Percentiles rank a stretch among this genome's conserved stretches.
Evolutionary conservation across 1,139 yeast species (phyloP).

Genomic region (Kluyveromyces sp.): DNA sequence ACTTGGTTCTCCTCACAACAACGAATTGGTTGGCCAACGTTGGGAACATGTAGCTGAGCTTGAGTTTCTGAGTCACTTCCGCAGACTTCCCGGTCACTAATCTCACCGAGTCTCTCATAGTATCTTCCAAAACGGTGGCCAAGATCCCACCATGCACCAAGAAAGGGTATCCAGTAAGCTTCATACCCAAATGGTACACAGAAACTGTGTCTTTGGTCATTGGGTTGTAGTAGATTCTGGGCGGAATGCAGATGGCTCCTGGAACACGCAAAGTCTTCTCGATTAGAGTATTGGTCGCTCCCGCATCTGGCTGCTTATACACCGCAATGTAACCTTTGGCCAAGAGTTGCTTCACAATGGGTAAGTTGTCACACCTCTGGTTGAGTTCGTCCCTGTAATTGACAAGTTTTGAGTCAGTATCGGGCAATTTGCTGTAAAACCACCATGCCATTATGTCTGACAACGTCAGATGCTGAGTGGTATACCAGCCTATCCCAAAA

Average conservation of each 20-base stretch:
- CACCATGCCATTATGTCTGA: constrained; percentile 31
- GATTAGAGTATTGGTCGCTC: constrained; percentile 32
- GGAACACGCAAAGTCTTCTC: constrained; percentile 45
- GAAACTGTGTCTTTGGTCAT: constrained; percentile 55
- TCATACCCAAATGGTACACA: constrained; percentile 70
- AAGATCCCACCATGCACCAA: constrained; percentile 86
- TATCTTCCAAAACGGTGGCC: constrained; percentile 75
- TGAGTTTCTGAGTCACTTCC: constrained; percentile 25
- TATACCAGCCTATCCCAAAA: constrained; percentile 27
- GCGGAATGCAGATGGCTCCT: constrained; percentile 74
- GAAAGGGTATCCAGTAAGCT: constrained; percentile 80
- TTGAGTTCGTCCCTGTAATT: constrained; percentile 36
- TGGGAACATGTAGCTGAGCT: constrained; percentile 53
- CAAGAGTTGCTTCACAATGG: constrained; percentile 35
- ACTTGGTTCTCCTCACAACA: constrained; percentile 48
- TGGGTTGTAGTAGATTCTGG: constrained; percentile 58
- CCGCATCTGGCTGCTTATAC: constrained; percentile 21
- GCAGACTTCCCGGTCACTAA: constrained; percentile 28
- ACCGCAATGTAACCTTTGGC: constrained; percentile 34
- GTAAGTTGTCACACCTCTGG: constrained; percentile 43
- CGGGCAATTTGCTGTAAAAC: constrained; percentile 28
- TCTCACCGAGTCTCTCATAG: constrained; percentile 39
- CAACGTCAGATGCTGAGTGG: constrained; percentile 31
- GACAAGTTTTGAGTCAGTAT: constrained; percentile 24
- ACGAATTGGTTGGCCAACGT: constrained; percentile 76